Base-by-base conservation (phyloP, 1,284 basidiomycete genomes). In the Cutaneotrichosporon sp. region DNA sequence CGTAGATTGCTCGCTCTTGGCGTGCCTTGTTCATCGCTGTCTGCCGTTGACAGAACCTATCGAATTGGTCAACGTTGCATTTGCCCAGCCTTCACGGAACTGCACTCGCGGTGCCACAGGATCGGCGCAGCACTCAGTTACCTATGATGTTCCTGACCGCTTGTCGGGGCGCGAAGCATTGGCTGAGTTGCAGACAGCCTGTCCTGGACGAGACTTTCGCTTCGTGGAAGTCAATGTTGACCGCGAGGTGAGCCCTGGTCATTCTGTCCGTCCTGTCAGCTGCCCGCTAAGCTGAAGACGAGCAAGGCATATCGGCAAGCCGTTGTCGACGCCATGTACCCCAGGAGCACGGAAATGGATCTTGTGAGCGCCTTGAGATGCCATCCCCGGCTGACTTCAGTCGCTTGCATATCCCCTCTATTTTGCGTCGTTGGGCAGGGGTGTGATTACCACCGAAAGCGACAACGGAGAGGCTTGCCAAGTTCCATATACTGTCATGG, bases 1-100 rank as follows among this genome's bases (percentile, higher is more conserved):
- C 0, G 88, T 99, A 29, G 94, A 99, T 68, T 97, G 87, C 16
- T 86, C 92, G 0, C 78, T 90, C 22, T 65, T 97, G 2, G 85
- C 92, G 0, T 85, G 82, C 59, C 76, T 97, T 0, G 86, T 90
- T 0, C 82, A 93, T 64, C 78, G 88, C 49, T 82, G 87, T 64
- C 66, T 90, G 24, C 84, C 88, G 3, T 51, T 74, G 6, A 78
- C 80, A 33, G 88, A 91, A 67, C 85, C 90, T 0, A 92, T 99
- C 50, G 94, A 99, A 65, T 77, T 99, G 1, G 77, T 99, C 20
- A 98, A 97, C 64, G 92, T 99, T 4, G 90, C 89, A 0, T 98
- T 99, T 62, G 90, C 96, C 68, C 96, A 96, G 65, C 90, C 90
- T 10, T 20, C n/a, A 7, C 35, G 35, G n/a, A n/a, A n/a, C 33